A percentile compares a stretch with the other conserved stretches of the same genome.
phyloP scores from a whole-genome alignment of 192 early-diverging fungal genomes.

The Umbelopsis sp. region DNA sequence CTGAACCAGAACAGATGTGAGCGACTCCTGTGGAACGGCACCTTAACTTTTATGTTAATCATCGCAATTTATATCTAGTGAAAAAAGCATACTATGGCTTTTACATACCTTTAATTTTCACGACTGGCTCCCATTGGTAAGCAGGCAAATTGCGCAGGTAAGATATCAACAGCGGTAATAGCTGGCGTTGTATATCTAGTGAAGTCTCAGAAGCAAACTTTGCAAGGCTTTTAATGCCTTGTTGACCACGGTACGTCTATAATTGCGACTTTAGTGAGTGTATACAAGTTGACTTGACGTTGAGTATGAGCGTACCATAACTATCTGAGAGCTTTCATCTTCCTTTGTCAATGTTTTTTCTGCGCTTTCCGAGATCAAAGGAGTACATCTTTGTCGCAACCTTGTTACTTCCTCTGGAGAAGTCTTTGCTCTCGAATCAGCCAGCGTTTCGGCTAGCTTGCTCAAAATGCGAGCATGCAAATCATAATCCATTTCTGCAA shows the following conservation, averaged over 20 bases:
- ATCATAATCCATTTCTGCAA: conserved; percentile 55
- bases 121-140: conserved; percentile 29
- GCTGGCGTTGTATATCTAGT: conserved; percentile 28
- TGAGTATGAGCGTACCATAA: not conserved
- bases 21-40: conserved; percentile 36
- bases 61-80: not conserved
- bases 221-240: conserved; percentile 35
- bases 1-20: conserved; percentile 48
- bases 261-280: not conserved
- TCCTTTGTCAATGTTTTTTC: conserved; percentile 15
- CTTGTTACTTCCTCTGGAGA: conserved; percentile 46
- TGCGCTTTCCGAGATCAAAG: conserved; percentile 24
- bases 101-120: conserved; percentile 34
- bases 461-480: conserved; percentile 57
- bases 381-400: conserved; percentile 46
- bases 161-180: conserved; percentile 30
- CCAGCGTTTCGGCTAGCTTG: conserved; percentile 53
- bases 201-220: conserved; percentile 32
- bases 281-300: not conserved
- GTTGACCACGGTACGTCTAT: conserved; percentile 38
- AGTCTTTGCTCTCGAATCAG: conserved; percentile 46
- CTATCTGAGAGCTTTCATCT: not conserved
- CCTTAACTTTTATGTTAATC: conserved; percentile 21
- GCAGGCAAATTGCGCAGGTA: conserved; percentile 38
- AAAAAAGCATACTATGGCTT: conserved; percentile 22